These are phyloP conservation scores for Suillus alpinus DNA, from an alignment of 768 basidiomycete genomes.

Conservation along the genomic window DNA sequence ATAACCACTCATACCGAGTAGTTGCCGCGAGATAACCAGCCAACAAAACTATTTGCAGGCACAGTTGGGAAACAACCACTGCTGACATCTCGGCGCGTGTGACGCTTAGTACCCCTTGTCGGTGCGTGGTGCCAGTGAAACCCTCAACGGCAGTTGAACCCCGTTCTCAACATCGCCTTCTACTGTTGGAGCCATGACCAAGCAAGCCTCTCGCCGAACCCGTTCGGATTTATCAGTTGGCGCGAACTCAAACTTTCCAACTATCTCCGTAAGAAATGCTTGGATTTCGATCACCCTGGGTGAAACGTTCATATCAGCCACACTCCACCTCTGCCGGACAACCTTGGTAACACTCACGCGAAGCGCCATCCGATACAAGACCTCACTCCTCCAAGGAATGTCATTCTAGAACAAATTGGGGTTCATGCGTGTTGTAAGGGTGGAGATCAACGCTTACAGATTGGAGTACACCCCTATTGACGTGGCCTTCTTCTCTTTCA, in stretches of 20 bases:
- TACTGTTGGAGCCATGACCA: conserved; percentile 35
- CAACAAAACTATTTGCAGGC: background rate
- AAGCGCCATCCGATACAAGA: conserved; percentile 32
- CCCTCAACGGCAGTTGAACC: conserved; percentile 31
- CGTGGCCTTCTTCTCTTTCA: conserved; percentile 14
- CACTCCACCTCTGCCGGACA: background rate
- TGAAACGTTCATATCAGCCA: background rate
- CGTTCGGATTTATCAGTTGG: conserved; percentile 26
- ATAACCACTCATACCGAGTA: no score
- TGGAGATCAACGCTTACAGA: conserved; percentile 16
- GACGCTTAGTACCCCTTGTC: conserved; percentile 1
- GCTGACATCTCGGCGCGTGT: background rate
- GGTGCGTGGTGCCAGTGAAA: conserved; percentile 17
- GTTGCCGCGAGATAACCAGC: background rate
- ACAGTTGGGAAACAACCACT: background rate
- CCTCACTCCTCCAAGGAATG: conserved; percentile 23
- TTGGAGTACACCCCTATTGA: conserved; percentile 28
- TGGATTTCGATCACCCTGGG: conserved; percentile 49
- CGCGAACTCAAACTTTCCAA: conserved; percentile 52
- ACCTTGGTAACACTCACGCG: conserved; percentile 18
- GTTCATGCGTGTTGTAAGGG: background rate
- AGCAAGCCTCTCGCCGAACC: conserved; percentile 27
- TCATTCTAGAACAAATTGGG: conserved; percentile 20
- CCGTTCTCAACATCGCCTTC: conserved; percentile 30
- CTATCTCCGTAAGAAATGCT: conserved; percentile 54